Evolutionary conservation across 306 rosid species (phyloP).

Genomic region (Senna siamea): DNA sequence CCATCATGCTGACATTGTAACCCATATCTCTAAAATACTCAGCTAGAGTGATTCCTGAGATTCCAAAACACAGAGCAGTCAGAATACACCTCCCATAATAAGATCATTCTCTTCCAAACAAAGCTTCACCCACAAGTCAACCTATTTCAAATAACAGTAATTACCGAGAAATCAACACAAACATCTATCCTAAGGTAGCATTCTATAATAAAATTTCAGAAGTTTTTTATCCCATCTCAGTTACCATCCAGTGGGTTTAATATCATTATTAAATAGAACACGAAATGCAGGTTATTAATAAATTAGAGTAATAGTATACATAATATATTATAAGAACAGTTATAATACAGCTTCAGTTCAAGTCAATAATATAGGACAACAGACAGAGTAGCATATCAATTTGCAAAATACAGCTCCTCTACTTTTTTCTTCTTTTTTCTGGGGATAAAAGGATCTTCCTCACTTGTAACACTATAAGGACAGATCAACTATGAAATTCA

Average conservation of each 20-base stretch:
- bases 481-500: slow-evolving; percentile 13
- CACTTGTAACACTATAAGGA: slow-evolving; percentile 12
- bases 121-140: not conserved
- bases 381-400: slow-evolving; percentile 19
- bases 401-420: slow-evolving; percentile 1
- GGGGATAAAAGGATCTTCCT: not conserved
- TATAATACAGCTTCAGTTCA: slow-evolving; percentile 28
- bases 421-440: not conserved
- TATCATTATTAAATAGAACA: not conserved
- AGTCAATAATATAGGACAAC: slow-evolving; percentile 20
- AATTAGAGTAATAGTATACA: not conserved
- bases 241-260: not conserved
- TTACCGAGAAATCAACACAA: not conserved
- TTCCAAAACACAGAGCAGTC: slow-evolving; percentile 34
- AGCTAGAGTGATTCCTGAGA: slow-evolving; percentile 93
- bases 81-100: not conserved
- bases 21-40: slow-evolving; percentile 99
- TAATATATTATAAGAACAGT: not conserved
- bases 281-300: not conserved
- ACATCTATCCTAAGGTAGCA: not conserved
- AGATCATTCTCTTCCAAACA: slow-evolving; percentile 4
- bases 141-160: not conserved
- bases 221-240: not conserved
- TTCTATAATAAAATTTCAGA: not conserved
- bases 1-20: slow-evolving; percentile 99